A percentile compares a stretch with the other conserved stretches of the same genome.
These are phyloP conservation scores for Drechslerella coelobrocha DNA, from an alignment of 2,329 filamentous ascomycete species.

Conservation along the genomic window DNA sequence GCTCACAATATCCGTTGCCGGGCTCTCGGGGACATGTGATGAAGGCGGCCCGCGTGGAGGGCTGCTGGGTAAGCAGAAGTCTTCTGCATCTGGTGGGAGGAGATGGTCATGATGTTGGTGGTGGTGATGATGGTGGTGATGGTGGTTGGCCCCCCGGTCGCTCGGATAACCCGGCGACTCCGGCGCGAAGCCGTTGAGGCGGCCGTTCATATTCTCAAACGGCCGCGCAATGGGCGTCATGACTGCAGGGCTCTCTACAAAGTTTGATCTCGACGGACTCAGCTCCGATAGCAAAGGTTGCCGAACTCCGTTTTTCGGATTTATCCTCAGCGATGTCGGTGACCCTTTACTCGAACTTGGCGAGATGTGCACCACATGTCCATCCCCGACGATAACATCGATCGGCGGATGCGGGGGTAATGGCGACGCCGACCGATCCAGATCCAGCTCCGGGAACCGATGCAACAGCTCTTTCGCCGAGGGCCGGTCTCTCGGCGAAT, in stretches of 20 bases:
- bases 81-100: not conserved
- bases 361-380: constrained; percentile 31
- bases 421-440: constrained; percentile 7
- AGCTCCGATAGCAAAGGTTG: constrained; percentile 21
- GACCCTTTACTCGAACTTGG: constrained; percentile 42
- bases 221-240: constrained; percentile 25
- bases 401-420: constrained; percentile 27
- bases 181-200: constrained; percentile 27
- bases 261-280: constrained; percentile 29
- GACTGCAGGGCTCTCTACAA: constrained; percentile 43
- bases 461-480: constrained; percentile 75
- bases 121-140: not conserved
- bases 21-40: constrained; percentile 41
- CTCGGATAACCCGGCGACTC: constrained; percentile 11
- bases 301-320: constrained; percentile 34
- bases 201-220: constrained; percentile 33
- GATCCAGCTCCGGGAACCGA: constrained; percentile 67
- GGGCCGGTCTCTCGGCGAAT: constrained; percentile 73
- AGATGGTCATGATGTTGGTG: not conserved
- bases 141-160: constrained; percentile 4
- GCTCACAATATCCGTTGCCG: constrained; percentile 41
- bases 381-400: constrained; percentile 35
- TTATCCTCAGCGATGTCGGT: constrained; percentile 43
- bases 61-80: constrained; percentile 29
- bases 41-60: constrained; percentile 28